Evolutionary conservation across 225 moss, liverwort and hornwort genomes (phyloP).

Genomic region (Pleurozium schreberi): DNA sequence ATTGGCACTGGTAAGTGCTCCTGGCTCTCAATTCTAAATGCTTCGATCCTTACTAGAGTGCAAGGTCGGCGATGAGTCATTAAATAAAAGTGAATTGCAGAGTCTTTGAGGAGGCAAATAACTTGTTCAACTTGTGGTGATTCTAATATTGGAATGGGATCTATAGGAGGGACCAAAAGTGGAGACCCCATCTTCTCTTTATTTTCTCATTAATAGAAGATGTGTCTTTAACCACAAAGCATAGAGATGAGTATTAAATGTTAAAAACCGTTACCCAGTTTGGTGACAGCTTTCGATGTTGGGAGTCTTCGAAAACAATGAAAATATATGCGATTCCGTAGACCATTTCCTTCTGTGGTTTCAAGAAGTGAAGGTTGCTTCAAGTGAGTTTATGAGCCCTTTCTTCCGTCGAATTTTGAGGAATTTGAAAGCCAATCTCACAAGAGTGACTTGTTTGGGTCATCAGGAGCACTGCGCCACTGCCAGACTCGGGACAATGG

Average conservation of each 20-base stretch:
- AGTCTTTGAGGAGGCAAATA: background rate
- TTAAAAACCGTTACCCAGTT: background rate
- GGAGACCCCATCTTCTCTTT: background rate
- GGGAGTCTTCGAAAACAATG: background rate
- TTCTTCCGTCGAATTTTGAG: background rate
- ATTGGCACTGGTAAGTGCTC: constrained; percentile 82
- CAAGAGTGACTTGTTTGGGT: background rate
- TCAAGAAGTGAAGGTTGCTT: background rate
- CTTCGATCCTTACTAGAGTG: background rate
- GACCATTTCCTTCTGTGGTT: background rate
- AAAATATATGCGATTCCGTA: background rate
- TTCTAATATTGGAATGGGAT: background rate
- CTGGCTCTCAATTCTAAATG: background rate
- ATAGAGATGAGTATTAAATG: background rate
- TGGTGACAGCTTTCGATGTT: background rate
- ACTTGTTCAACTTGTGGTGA: background rate
- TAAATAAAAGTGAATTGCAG: background rate
- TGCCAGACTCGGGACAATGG: constrained; percentile 92
- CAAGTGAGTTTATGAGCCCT: background rate
- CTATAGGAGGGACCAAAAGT: background rate
- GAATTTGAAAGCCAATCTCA: background rate
- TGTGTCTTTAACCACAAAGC: background rate
- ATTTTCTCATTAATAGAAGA: background rate
- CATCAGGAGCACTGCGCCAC: constrained; percentile 41
- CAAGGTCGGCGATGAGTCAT: background rate